Evolutionary conservation across 108 stramenopile genomes (phyloP).

Genomic region (Conticribra weissflogii): DNA sequence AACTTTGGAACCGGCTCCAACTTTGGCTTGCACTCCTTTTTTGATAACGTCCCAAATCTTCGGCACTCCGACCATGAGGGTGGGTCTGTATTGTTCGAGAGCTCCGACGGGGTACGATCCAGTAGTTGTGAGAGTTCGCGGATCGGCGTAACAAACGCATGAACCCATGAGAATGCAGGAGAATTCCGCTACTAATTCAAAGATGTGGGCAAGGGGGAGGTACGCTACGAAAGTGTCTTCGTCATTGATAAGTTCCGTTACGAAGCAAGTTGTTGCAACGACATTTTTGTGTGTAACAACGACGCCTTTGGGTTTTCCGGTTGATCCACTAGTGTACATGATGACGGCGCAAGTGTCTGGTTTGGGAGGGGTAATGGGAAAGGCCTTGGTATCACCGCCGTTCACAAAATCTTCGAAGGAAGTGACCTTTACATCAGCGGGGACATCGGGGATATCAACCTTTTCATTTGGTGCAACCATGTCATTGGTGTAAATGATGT

Average conservation of each 20-base stretch:
- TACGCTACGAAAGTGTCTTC: slow-evolving; percentile 70
- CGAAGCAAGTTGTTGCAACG: slow-evolving; percentile 54
- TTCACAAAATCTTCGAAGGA: slow-evolving; percentile 84
- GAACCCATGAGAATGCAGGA: slow-evolving; percentile 57
- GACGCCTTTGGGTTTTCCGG: slow-evolving; percentile 96
- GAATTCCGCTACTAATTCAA: slow-evolving; percentile 90
- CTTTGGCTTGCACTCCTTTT: slow-evolving; percentile 87
- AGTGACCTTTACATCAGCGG: slow-evolving; percentile 52
- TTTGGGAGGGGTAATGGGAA: slow-evolving; percentile 71
- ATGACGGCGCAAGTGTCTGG: slow-evolving; percentile 88
- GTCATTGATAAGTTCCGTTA: slow-evolving; percentile 26
- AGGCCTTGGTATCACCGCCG: slow-evolving; percentile 69
- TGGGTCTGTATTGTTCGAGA: slow-evolving; percentile 82
- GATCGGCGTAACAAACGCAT: slow-evolving; percentile 87
- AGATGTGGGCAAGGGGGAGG: slow-evolving; percentile 85
- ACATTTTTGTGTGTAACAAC: slow-evolving; percentile 89
- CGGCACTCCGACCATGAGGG: slow-evolving; percentile 89
- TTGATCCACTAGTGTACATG: slow-evolving; percentile 93
- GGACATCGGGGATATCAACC: slow-evolving; percentile 59
- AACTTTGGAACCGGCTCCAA: slow-evolving; percentile 65
- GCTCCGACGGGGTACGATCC: slow-evolving; percentile 88
- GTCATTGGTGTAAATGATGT: slow-evolving; percentile 85
- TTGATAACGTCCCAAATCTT: slow-evolving; percentile 96
- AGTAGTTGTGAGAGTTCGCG: slow-evolving; percentile 77
- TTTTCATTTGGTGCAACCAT: slow-evolving; percentile 63